These are phyloP conservation scores for Blastobotrys aristatus DNA, from an alignment of 1,139 yeast species.

Conservation along the genomic window DNA sequence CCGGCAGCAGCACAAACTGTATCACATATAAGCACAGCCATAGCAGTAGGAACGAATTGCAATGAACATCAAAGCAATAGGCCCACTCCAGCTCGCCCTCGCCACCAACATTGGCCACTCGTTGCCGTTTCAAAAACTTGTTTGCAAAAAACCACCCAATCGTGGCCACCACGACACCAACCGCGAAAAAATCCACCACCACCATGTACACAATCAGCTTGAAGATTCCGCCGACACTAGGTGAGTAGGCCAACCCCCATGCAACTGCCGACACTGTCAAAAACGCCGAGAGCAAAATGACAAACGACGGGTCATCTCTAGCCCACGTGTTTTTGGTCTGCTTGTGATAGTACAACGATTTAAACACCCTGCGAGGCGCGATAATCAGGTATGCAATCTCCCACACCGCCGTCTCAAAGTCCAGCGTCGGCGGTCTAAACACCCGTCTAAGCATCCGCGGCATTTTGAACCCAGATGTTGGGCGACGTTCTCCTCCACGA, in stretches of 20 bases:
- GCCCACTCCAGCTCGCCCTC: constrained; percentile 81
- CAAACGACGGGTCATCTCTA: constrained; percentile 87
- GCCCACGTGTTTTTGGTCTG: constrained; percentile 71
- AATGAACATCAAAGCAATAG: constrained; percentile 88
- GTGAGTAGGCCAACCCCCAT: constrained; percentile 84
- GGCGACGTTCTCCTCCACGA: not conserved
- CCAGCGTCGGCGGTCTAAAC: constrained; percentile 73
- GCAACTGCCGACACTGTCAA: constrained; percentile 72
- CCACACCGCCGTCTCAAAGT: constrained; percentile 91
- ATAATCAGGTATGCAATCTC: constrained; percentile 70
- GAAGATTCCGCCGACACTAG: constrained; percentile 53
- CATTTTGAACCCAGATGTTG: constrained; percentile 19
- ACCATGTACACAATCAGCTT: constrained; percentile 75
- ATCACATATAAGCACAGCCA: constrained; percentile 74
- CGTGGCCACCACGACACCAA: constrained; percentile 67
- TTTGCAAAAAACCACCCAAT: constrained; percentile 69
- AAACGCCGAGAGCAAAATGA: constrained; percentile 60
- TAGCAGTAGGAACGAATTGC: constrained; percentile 76
- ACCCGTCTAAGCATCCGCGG: constrained; percentile 41
- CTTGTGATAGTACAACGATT: constrained; percentile 72
- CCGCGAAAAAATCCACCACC: constrained; percentile 70
- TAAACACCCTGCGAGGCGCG: constrained; percentile 76
- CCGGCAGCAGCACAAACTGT: constrained; percentile 72
- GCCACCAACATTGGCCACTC: constrained; percentile 38
- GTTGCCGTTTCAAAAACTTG: constrained; percentile 45